Evolutionary conservation across 441 rosid genomes (phyloP).

Genomic region (Aleurites moluccanus): DNA sequence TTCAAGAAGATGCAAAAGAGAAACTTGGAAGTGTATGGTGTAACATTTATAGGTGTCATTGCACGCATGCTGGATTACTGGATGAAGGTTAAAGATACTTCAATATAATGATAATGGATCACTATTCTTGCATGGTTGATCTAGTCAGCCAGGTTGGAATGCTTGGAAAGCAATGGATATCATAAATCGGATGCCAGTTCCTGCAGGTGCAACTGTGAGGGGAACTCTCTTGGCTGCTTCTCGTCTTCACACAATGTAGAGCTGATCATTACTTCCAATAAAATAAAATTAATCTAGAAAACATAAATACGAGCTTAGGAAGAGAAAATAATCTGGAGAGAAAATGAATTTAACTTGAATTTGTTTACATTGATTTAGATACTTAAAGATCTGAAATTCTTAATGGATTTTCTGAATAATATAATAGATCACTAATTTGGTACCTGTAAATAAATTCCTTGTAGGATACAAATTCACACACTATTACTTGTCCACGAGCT

Average conservation of each 20-base stretch:
- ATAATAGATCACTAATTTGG: too few relatives aligned
- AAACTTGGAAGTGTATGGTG: conserved; percentile 57
- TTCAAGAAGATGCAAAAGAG: conserved; percentile 69
- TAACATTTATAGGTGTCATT: conserved; percentile 72
- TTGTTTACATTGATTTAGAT: too few relatives aligned
- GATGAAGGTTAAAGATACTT: conserved; percentile 68
- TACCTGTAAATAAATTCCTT: too few relatives aligned
- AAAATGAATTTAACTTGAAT: too few relatives aligned
- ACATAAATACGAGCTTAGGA: too few relatives aligned
- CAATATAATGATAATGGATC: conserved; percentile 74
- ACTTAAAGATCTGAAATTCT: too few relatives aligned
- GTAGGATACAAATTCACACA: too few relatives aligned
- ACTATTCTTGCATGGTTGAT: conserved; percentile 88
- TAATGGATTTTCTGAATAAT: too few relatives aligned
- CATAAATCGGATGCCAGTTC: conserved; percentile 55
- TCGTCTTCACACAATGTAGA: conserved; percentile 53
- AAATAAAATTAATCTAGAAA: too few relatives aligned
- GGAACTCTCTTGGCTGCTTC: conserved; percentile 75
- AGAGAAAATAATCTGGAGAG: too few relatives aligned
- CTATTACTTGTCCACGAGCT: too few relatives aligned
- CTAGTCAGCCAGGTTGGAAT: conserved; percentile 77
- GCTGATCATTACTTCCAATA: too few relatives aligned
- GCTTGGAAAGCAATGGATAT: conserved; percentile 63
- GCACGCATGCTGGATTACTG: conserved; percentile 80
- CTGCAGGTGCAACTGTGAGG: conserved; percentile 71